Conservation (phyloP, 148 eudicot genomes). For the Rhododendron mucronatum region DNA sequence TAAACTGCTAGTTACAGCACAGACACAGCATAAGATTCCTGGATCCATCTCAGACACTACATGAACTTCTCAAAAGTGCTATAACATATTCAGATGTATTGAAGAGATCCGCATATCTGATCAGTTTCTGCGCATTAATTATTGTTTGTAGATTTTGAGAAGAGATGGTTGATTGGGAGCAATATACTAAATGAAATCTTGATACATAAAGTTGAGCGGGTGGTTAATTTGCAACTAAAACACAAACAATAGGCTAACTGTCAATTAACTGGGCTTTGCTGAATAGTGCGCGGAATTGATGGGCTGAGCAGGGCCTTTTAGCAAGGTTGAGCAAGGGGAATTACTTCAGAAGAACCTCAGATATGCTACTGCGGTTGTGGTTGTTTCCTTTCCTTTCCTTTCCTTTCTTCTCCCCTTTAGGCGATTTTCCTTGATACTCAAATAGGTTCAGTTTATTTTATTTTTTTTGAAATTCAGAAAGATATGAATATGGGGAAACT, state of each 20-base stretch:
- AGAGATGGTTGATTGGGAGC: neutral
- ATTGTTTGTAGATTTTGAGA: neutral
- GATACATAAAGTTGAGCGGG: neutral
- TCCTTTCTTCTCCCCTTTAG: neutral
- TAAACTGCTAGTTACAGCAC: neutral
- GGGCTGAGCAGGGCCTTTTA: neutral
- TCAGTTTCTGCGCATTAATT: neutral
- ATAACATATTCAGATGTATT: neutral
- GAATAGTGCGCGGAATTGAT: neutral
- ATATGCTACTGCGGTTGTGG: neutral
- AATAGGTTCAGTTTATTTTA: neutral
- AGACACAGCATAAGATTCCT: neutral
- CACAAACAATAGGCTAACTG: neutral
- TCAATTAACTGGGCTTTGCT: conserved; percentile 1
- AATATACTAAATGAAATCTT: neutral
- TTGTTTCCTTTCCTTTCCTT: neutral
- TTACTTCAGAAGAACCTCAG: neutral
- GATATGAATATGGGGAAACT: neutral
- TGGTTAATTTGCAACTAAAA: neutral
- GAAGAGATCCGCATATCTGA: neutral
- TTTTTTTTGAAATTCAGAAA: neutral
- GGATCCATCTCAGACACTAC: neutral
- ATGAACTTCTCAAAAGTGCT: neutral
- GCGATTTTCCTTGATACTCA: neutral
- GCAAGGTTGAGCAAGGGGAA: conserved; percentile 1